Percentiles rank a stretch among this genome's conserved stretches.
These are phyloP conservation scores for Prunus dulcis DNA, from an alignment of 306 rosid species.

Conservation along the genomic window DNA sequence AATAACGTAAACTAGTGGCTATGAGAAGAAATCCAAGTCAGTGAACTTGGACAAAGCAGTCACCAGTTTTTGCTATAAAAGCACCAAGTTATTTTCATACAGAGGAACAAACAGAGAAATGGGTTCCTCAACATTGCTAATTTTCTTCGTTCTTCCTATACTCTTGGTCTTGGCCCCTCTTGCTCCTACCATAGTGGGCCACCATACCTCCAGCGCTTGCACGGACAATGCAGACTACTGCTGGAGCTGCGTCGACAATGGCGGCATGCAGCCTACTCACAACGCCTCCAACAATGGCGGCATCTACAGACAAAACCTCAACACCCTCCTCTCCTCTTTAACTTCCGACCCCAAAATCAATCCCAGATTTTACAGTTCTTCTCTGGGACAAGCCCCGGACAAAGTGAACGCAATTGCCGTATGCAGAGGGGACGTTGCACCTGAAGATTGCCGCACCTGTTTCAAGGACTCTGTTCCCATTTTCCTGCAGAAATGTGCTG, in stretches of 20 bases:
- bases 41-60: no score
- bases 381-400: background rate
- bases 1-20: no score
- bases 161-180: background rate
- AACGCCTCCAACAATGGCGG: background rate
- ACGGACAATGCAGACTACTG: background rate
- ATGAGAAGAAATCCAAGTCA: no score
- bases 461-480: background rate
- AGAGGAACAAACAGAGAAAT: background rate
- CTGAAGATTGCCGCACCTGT: background rate
- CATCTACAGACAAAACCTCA: slow-evolving; percentile 4
- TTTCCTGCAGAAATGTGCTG: background rate
- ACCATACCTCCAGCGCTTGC: background rate
- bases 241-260: slow-evolving; percentile 6
- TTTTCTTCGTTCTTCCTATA: background rate
- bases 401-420: background rate
- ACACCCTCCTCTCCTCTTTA: background rate
- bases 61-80: no score
- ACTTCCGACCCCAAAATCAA: background rate
- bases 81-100: no score
- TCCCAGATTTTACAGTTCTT: background rate
- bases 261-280: no score
- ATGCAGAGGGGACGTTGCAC: slow-evolving; percentile 15
- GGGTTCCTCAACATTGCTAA: background rate
- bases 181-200: no score